Percentiles rank a stretch among this genome's conserved stretches.
Evolutionary conservation across 352 stramenopile genomes (phyloP).

Genomic region (Elongisporangium prolatum): DNA sequence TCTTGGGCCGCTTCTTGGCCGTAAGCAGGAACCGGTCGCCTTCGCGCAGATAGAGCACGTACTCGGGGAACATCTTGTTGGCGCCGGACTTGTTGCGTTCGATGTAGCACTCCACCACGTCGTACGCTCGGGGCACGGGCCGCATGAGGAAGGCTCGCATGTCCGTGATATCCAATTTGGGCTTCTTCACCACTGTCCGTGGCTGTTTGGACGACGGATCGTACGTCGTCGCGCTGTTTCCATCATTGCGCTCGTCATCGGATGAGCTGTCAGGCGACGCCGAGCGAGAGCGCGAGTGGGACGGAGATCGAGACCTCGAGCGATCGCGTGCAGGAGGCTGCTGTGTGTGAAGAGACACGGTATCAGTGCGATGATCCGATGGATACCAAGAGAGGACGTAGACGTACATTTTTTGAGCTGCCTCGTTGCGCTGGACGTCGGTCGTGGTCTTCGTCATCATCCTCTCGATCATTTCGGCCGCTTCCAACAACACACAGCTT

Average conservation of each 20-base stretch:
- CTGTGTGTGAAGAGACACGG: background rate
- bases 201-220: constrained; percentile 34
- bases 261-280: constrained; percentile 58
- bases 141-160: constrained; percentile 76
- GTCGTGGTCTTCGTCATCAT: constrained; percentile 51
- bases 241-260: constrained; percentile 56
- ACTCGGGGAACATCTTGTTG: constrained; percentile 93
- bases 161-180: constrained; percentile 78
- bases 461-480: constrained; percentile 33
- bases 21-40: constrained; percentile 95
- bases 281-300: constrained; percentile 45
- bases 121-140: constrained; percentile 83
- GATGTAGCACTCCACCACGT: constrained; percentile 94
- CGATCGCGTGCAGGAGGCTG: constrained; percentile 32
- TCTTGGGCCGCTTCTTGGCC: constrained; percentile 95
- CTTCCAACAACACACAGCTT: background rate
- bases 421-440: constrained; percentile 19
- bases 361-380: background rate
- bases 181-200: constrained; percentile 39
- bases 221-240: constrained; percentile 55
- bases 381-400: background rate
- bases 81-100: constrained; percentile 88
- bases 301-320: constrained; percentile 35
- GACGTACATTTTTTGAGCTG: constrained; percentile 36
- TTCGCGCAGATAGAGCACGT: constrained; percentile 91